These are phyloP conservation scores for Benincasa hispida DNA, from an alignment of 306 rosid species.

Conservation along the genomic window DNA sequence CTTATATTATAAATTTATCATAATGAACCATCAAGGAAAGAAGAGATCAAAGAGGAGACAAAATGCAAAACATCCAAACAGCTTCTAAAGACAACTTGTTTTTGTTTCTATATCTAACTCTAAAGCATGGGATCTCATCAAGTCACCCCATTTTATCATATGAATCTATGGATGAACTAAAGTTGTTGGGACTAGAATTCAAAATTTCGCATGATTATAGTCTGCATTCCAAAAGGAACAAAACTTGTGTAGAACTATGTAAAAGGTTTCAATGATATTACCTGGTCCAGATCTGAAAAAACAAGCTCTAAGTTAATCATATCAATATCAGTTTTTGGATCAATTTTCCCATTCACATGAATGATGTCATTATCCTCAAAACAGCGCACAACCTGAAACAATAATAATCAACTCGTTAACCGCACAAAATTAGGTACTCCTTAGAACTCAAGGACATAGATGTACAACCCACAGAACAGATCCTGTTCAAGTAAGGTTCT, in stretches of 20 bases:
- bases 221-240: background rate
- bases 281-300: slow-evolving; percentile 96
- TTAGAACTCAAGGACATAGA: too few relatives aligned
- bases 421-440: background rate
- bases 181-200: background rate
- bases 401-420: slow-evolving; percentile 15
- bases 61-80: background rate
- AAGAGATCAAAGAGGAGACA: background rate
- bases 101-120: background rate
- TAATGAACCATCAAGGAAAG: background rate
- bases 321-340: slow-evolving; percentile 83
- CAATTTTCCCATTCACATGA: slow-evolving; percentile 89
- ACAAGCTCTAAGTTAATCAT: slow-evolving; percentile 92
- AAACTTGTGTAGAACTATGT: background rate
- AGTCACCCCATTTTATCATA: background rate
- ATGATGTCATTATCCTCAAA: slow-evolving; percentile 90
- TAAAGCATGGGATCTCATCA: background rate
- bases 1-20: background rate
- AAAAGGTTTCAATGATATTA: slow-evolving; percentile 24
- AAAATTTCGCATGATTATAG: background rate
- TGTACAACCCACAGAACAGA: too few relatives aligned
- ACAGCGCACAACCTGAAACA: slow-evolving; percentile 72
- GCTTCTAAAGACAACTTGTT: background rate
- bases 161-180: background rate
- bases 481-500: too few relatives aligned